These are phyloP conservation scores for Ophiobolus disseminans DNA, from an alignment of 2,329 filamentous ascomycete species.

Conservation along the genomic window DNA sequence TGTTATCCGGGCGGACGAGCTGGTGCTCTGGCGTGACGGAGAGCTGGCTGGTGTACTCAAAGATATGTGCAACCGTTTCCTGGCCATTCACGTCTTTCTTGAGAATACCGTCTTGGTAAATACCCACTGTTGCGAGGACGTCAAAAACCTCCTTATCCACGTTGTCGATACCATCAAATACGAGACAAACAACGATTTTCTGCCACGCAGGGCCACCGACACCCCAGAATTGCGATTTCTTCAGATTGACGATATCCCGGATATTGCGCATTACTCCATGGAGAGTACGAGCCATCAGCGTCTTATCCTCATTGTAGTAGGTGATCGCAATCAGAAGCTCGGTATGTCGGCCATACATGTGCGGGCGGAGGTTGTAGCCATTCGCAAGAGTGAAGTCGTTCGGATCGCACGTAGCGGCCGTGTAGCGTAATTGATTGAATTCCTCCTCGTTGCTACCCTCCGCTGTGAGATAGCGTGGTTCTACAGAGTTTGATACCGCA, in stretches of 20 bases:
- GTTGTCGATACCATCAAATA: constrained; percentile 98
- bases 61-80: constrained; percentile 95
- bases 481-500: constrained; percentile 95
- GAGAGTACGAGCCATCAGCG: constrained; percentile 85
- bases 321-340: constrained; percentile 97
- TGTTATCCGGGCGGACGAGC: constrained; percentile 82
- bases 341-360: constrained; percentile 99
- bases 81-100: constrained; percentile 98
- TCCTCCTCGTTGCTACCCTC: constrained; percentile 92
- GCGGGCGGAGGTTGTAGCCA: constrained; percentile 94
- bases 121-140: constrained; percentile 88
- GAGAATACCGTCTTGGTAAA: constrained; percentile 98
- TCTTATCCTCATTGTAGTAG: constrained; percentile 99
- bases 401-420: constrained; percentile 96
- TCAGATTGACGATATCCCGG: constrained; percentile 96
- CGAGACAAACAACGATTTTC: constrained; percentile 96
- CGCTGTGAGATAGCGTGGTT: constrained; percentile 88
- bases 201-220: constrained; percentile 99
- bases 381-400: constrained; percentile 99
- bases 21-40: constrained; percentile 98
- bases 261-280: constrained; percentile 99
- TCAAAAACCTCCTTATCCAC: constrained; percentile 96
- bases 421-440: constrained; percentile 98
- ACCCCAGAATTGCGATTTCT: constrained; percentile 99
- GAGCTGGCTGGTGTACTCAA: constrained; percentile 97